Base-by-base conservation (phyloP, 169 alveolate species). In the Blepharisma undulans region DNA sequence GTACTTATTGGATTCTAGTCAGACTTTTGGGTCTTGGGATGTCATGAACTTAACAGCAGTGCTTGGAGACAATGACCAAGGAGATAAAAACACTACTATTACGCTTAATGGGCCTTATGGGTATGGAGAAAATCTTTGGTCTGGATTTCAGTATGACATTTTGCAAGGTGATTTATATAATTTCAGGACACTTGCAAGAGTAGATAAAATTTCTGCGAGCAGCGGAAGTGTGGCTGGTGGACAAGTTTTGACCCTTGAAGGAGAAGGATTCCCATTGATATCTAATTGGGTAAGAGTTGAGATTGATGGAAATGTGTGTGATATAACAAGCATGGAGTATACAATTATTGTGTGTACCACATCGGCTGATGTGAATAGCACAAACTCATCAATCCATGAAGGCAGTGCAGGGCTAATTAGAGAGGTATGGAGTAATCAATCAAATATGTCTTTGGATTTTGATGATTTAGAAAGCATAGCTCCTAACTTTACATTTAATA, bases 391-490 rank as follows among this genome's bases (percentile, higher is more conserved):
- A 21, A n/a, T 86, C 1, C 71, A 22, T 86, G 34, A 34, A 86
- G 91, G 91, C 61, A 12, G 84, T 66, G 82, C 91, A 7, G 91
- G 91, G 2, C 30, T 86, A 4, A 25, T 6, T 1, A 61, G 91
- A 7, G 33, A 86, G 27, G 8, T 29, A 1, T 86, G 91, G 91
- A 2, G 32, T 10, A 2, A 79, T 14, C 30, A 79, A 30, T 4
- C 34, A 1, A 22, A 76, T 0, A 6, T n/a, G 7, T 2, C 27
- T 2, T 27, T 21, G 14, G 7, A 86, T 18, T 60, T 85, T 25
- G 84, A 32, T 5, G 84, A 59, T 29, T 29, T 66, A 25, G 71
- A 8, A 2, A 22, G 82, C 84, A 85, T 14, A 25, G 22, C 8
- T 27, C 90, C 90, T 71, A 19, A n/a, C n/a, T n/a, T 21, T 18